Evolutionary conservation across 805 yeast genomes (phyloP).

Genomic region (Kurtzmaniella cleridarum): DNA sequence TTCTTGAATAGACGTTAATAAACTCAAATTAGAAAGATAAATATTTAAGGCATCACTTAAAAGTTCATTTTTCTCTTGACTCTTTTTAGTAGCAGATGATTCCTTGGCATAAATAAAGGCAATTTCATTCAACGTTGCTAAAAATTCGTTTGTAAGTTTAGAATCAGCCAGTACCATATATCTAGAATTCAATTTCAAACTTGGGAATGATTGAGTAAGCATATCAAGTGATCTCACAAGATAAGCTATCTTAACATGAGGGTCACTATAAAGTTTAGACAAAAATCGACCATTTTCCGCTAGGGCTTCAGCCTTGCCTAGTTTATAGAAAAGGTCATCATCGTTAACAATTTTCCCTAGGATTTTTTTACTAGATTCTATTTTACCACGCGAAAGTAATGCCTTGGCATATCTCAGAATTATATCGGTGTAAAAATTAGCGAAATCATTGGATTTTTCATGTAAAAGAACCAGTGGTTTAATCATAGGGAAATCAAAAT

Average conservation of each 20-base stretch:
- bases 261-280: conserved; percentile 18
- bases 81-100: conserved; percentile 3
- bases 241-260: conserved; percentile 16
- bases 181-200: conserved; percentile 17
- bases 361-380: conserved; percentile 22
- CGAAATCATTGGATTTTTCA: conserved; percentile 24
- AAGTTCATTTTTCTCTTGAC: conserved; percentile 8
- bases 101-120: conserved; percentile 27
- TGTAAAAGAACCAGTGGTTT: conserved; percentile 23
- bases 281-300: conserved; percentile 35
- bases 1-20: conserved; percentile 15
- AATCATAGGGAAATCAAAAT: conserved; percentile 32
- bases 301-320: conserved; percentile 38
- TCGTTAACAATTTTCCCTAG: conserved; percentile 26
- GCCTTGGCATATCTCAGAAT: conserved; percentile 36
- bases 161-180: conserved; percentile 22
- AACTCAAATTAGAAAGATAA: conserved; percentile 30
- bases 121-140: conserved; percentile 26
- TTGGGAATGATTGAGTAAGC: conserved; percentile 25
- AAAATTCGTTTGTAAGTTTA: conserved; percentile 32
- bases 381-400: conserved; percentile 35
- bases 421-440: conserved; percentile 40
- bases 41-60: conserved; percentile 27
- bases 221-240: conserved; percentile 27
- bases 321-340: conserved; percentile 29